phyloP scores from a whole-genome alignment of 768 basidiomycete species.

The Xerocomellus intermedius region DNA sequence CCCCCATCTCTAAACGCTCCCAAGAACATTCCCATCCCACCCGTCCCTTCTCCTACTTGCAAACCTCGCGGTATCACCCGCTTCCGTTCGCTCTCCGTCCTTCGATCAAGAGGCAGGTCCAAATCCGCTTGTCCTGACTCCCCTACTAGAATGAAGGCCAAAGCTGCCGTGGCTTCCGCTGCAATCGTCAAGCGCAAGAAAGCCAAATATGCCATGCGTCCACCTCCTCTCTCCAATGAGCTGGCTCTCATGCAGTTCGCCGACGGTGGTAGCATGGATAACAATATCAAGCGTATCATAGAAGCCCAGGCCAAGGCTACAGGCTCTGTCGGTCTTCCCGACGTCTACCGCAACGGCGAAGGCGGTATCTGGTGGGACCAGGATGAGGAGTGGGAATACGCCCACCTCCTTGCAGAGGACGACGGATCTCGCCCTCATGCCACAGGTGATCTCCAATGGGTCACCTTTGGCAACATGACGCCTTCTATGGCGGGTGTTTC shows the following conservation, averaged over 20 bases:
- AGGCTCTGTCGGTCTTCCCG: slow-evolving; percentile 39
- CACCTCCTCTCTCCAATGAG: slow-evolving; percentile 59
- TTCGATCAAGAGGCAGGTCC: slow-evolving; percentile 40
- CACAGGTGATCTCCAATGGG: slow-evolving; percentile 41
- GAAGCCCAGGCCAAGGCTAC: slow-evolving; percentile 51
- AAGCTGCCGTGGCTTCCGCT: slow-evolving; percentile 20
- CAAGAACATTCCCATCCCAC: slow-evolving; percentile 20
- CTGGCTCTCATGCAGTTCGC: slow-evolving; percentile 68
- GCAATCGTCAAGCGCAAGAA: slow-evolving; percentile 51
- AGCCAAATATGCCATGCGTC: slow-evolving; percentile 44
- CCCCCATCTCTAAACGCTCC: slow-evolving; percentile 1
- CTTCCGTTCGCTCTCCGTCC: slow-evolving; percentile 52
- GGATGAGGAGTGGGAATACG: slow-evolving; percentile 70
- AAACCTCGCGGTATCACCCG: slow-evolving; percentile 38
- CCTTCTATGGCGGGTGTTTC: slow-evolving; percentile 4
- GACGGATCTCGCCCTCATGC: slow-evolving; percentile 25
- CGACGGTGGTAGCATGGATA: slow-evolving; percentile 60
- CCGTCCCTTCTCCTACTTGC: slow-evolving; percentile 7
- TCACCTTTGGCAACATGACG: slow-evolving; percentile 38
- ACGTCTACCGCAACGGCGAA: slow-evolving; percentile 57
- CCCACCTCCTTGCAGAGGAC: slow-evolving; percentile 51
- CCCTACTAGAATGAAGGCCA: slow-evolving; percentile 25
- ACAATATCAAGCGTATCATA: slow-evolving; percentile 54
- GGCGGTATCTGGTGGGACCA: slow-evolving; percentile 71
- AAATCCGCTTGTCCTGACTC: slow-evolving; percentile 33